Conservation (phyloP, 768 basidiomycete genomes). For the Collybia sordida region DNA sequence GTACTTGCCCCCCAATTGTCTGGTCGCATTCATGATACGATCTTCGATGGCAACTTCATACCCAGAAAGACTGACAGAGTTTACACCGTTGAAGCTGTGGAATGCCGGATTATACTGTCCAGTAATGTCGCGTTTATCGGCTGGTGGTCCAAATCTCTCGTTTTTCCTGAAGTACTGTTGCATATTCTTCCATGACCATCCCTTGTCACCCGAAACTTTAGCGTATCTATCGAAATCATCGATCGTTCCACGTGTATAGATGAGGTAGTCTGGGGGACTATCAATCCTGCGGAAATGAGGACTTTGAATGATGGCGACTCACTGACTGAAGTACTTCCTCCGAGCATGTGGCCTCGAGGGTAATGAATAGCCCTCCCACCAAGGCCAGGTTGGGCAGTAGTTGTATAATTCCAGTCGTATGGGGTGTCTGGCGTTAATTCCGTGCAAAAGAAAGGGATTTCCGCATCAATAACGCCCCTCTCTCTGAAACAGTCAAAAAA, state of each 20-base stretch:
- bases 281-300: slow-evolving; percentile 2
- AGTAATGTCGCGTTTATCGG: slow-evolving; percentile 20
- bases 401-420: slow-evolving; percentile 31
- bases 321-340: slow-evolving; percentile 25
- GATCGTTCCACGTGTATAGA: slow-evolving; percentile 20
- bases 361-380: slow-evolving; percentile 19
- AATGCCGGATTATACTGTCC: slow-evolving; percentile 23
- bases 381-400: slow-evolving; percentile 22
- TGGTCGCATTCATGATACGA: slow-evolving; percentile 19
- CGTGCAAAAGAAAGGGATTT: slow-evolving; percentile 13
- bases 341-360: slow-evolving; percentile 23
- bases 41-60: slow-evolving; percentile 14
- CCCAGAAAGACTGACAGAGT: slow-evolving; percentile 17
- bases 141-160: slow-evolving; percentile 21
- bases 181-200: slow-evolving; percentile 31
- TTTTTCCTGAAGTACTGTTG: slow-evolving; percentile 25
- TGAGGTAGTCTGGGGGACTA: slow-evolving; percentile 15
- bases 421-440: slow-evolving; percentile 11
- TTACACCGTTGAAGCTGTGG: slow-evolving; percentile 21
- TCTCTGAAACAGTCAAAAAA: slow-evolving; percentile 7
- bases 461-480: slow-evolving; percentile 10
- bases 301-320: background rate
- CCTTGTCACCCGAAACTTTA: slow-evolving; percentile 23
- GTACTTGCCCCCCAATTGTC: slow-evolving; percentile 16
- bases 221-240: slow-evolving; percentile 30